Evolutionary conservation across 2,329 filamentous ascomycete genomes (phyloP), one percentile per base, ranked within the genome.

Genomic region (Gnomoniopsis smithogilvyi): DNA sequence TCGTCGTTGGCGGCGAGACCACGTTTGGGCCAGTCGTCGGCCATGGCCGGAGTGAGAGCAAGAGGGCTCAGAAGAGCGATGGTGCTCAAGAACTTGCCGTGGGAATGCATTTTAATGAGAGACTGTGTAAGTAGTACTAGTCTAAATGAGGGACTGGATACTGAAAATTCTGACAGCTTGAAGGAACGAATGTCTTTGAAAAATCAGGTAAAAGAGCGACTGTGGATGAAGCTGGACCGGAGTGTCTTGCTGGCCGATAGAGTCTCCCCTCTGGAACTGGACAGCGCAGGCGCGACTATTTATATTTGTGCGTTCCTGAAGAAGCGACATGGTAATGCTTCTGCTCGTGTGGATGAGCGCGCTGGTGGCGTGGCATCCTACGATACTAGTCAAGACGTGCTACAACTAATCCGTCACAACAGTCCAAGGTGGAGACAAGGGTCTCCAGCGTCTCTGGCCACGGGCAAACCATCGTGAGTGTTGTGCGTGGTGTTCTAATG

Each of bases 1-100:
- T 63, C 64, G 26, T 66, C 65, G 51, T 66, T 65, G 21, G 56
- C 61, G 15, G 54, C 64, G 2, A 65, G 54, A n/a, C 65, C 65
- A 4, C 65, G 63, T 56, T 67, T 67, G 26, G 63, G 56, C 17
- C 17, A 22, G 45, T 19, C 19, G 14, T 47, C 17, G 45, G 45
- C 45, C 8, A 47, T 15, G 45, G 21, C 19, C 19, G 45, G n/a
- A 24, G 45, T 19, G 17, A 47, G 6, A 3, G 21, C 19, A 12
- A 19, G n/a, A 14, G 45, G 45, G 21, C 45, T 47, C 17, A 22
- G 19, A 4, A 47, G 45, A 3, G 19, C 17, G 14, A 47, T 4
- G 45, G 17, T 47, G 17, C 6, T 6, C 4, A 47, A n/a, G 19
- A 47, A n/a, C 45, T 47, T 47, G 17, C 4, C 22, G 19, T 47